Conservation (phyloP, 2,329 filamentous ascomycete genomes). For the Hypoxylon sp. region DNA sequence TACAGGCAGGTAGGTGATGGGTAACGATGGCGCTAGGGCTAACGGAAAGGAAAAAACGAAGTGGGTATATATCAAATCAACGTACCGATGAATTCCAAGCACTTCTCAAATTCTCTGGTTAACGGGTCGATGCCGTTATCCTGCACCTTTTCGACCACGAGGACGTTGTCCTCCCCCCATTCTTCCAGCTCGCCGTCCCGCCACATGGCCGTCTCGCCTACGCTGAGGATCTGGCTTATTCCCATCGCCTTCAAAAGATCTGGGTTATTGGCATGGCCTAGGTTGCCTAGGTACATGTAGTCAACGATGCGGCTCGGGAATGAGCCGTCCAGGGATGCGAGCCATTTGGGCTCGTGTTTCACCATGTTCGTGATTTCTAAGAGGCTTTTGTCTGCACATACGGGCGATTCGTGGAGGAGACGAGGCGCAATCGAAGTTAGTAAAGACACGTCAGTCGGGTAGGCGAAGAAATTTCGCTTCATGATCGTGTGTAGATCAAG, state of each 20-base stretch:
- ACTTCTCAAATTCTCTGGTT: slow-evolving; percentile 86
- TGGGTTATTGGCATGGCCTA: slow-evolving; percentile 94
- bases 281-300: slow-evolving; percentile 96
- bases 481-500: slow-evolving; percentile 84
- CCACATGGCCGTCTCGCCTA: slow-evolving; percentile 92
- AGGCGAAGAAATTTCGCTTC: slow-evolving; percentile 95
- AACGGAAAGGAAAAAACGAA: slow-evolving; percentile 10
- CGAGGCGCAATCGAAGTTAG: slow-evolving; percentile 83
- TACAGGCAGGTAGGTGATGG: neutral
- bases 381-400: slow-evolving; percentile 63
- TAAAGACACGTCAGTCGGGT: slow-evolving; percentile 88
- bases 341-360: slow-evolving; percentile 80
- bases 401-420: slow-evolving; percentile 79
- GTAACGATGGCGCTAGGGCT: slow-evolving; percentile 1
- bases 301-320: slow-evolving; percentile 89
- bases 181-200: slow-evolving; percentile 75
- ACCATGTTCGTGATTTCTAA: slow-evolving; percentile 68
- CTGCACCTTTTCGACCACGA: slow-evolving; percentile 87
- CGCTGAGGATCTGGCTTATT: slow-evolving; percentile 89
- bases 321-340: slow-evolving; percentile 87
- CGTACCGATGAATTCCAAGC: slow-evolving; percentile 93
- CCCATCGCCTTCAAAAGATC: slow-evolving; percentile 84
- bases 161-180: slow-evolving; percentile 85
- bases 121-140: slow-evolving; percentile 97
- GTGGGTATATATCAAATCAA: slow-evolving; percentile 41